Evolutionary conservation across 805 yeast species (phyloP).

Genomic region (Nakazawaea laoshanensis): DNA sequence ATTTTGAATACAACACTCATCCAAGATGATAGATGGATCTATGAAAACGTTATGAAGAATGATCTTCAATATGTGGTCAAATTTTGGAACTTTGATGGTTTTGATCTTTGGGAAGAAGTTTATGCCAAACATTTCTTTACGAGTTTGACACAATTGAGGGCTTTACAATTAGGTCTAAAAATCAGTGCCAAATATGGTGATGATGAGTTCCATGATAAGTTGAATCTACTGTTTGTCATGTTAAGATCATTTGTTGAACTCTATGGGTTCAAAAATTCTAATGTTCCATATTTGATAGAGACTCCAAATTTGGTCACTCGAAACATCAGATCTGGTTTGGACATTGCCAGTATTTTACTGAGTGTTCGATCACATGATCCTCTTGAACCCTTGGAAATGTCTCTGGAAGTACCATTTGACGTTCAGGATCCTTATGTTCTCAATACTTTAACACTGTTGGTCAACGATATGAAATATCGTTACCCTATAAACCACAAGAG

Average conservation of each 20-base stretch:
- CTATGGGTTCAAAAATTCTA: constrained; percentile 30
- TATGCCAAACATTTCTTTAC: constrained; percentile 74
- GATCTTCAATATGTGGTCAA: constrained; percentile 59
- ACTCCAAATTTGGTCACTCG: constrained; percentile 40
- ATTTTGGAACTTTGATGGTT: constrained; percentile 61
- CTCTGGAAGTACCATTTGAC: constrained; percentile 48
- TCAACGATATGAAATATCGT: constrained; percentile 59
- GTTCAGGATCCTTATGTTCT: constrained; percentile 48
- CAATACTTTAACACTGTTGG: constrained; percentile 55
- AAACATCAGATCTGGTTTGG: constrained; percentile 61
- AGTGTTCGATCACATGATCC: constrained; percentile 33
- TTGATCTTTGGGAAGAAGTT: constrained; percentile 92
- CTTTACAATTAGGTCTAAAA: constrained; percentile 48
- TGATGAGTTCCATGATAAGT: constrained; percentile 18
- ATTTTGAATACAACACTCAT: constrained; percentile 22
- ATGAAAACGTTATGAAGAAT: constrained; percentile 36
- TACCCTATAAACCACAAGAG: constrained; percentile 67
- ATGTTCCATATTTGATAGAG: constrained; percentile 56
- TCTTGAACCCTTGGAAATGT: background rate
- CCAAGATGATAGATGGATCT: constrained; percentile 12
- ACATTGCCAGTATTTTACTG: constrained; percentile 62
- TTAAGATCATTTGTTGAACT: constrained; percentile 29
- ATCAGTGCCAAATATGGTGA: constrained; percentile 25
- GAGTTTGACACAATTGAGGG: constrained; percentile 61
- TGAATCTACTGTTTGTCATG: constrained; percentile 23